phyloP scores from a whole-genome alignment of 1,139 yeast species.

The Saccharomyces hybrid region DNA sequence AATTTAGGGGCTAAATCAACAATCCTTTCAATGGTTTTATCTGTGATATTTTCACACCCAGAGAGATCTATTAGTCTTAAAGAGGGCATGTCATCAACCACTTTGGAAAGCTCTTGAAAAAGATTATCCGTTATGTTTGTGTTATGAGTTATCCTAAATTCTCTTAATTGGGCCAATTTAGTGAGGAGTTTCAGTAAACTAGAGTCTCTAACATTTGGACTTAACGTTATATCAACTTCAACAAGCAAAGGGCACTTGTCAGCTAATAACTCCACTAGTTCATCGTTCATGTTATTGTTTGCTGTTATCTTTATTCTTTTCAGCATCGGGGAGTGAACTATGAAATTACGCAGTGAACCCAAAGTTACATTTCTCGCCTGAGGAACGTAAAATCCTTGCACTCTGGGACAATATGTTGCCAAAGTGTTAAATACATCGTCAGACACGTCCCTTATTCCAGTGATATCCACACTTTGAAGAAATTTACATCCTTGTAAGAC shows the following conservation, averaged over 20 bases:
- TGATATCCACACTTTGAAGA: conserved; percentile 79
- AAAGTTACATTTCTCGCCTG: conserved; percentile 68
- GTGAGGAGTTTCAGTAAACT: conserved; percentile 56
- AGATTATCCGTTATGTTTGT: conserved; percentile 54
- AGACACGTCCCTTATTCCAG: conserved; percentile 64
- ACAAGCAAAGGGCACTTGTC: conserved; percentile 69
- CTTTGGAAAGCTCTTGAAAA: conserved; percentile 29
- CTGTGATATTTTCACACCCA: conserved; percentile 75
- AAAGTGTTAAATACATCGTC: conserved; percentile 67
- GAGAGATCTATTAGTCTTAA: conserved; percentile 80
- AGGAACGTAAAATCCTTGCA: conserved; percentile 89
- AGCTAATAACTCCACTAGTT: conserved; percentile 56
- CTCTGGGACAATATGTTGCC: conserved; percentile 61
- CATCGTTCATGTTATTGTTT: conserved; percentile 60
- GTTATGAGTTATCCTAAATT: conserved; percentile 73
- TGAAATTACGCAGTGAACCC: conserved; percentile 52
- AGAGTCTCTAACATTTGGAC: conserved; percentile 63
- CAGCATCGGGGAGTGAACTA: conserved; percentile 60
- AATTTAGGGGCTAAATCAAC: conserved; percentile 75
- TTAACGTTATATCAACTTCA: conserved; percentile 82
- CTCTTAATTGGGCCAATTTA: conserved; percentile 64
- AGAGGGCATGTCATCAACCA: conserved; percentile 36
- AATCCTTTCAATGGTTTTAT: conserved; percentile 64
- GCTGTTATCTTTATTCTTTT: conserved; percentile 79
- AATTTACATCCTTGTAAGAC: conserved; percentile 59